Conservation (phyloP, 2,329 filamentous ascomycete genomes). For the Penicillium janthinellum region DNA sequence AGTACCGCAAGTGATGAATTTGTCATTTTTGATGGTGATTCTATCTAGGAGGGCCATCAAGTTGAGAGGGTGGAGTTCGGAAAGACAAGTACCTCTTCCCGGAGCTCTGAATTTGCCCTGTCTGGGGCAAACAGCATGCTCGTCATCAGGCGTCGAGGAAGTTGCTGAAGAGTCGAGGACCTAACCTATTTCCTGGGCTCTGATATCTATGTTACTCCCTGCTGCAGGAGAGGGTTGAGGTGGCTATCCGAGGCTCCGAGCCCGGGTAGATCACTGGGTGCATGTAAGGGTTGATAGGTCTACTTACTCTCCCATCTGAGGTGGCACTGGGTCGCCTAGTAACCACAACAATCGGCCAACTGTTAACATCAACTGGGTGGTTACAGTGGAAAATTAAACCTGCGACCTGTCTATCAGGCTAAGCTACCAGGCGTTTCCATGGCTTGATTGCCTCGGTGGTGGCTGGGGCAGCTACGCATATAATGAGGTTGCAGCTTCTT, state of each 20-base stretch:
- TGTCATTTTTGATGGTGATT: neutral
- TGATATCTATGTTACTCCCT: too few relatives aligned
- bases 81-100: neutral
- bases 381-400: conserved; percentile 1
- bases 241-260: too few relatives aligned
- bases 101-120: conserved; percentile 4
- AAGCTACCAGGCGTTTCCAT: neutral
- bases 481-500: conserved; percentile 1
- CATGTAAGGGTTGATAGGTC: conserved; percentile 20
- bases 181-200: too few relatives aligned
- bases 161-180: neutral
- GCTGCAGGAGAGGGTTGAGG: too few relatives aligned
- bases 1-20: neutral
- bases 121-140: neutral
- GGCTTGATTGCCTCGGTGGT: neutral
- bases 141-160: neutral
- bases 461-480: neutral
- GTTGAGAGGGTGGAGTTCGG: neutral
- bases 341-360: conserved; percentile 1
- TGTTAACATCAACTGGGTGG: neutral
- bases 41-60: neutral
- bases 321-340: neutral
- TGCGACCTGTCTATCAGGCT: conserved; percentile 7
- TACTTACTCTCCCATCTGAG: conserved; percentile 5
- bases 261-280: conserved; percentile 1